A percentile compares a stretch with the other conserved stretches of the same genome.
phyloP scores from a whole-genome alignment of 2,329 filamentous ascomycete species.

The Fulvia fulva region DNA sequence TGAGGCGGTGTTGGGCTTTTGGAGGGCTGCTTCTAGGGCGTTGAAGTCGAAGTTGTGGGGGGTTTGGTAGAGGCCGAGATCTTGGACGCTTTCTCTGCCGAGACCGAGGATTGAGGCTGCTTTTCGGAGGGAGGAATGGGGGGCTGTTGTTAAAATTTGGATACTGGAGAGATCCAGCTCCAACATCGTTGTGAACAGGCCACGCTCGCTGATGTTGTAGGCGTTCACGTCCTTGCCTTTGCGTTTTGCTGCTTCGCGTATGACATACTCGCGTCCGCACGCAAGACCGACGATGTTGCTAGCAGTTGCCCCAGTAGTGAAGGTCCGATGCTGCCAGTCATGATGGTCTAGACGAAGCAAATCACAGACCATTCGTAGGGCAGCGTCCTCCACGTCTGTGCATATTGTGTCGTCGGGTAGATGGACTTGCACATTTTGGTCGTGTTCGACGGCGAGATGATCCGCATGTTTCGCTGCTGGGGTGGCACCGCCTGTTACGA shows the following conservation, averaged over 20 bases:
- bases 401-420: slow-evolving; percentile 69
- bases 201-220: slow-evolving; percentile 61
- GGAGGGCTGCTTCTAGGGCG: slow-evolving; percentile 54
- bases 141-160: slow-evolving; percentile 74
- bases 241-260: slow-evolving; percentile 44
- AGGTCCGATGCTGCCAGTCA: slow-evolving; percentile 68
- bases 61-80: slow-evolving; percentile 52
- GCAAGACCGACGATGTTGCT: slow-evolving; percentile 64
- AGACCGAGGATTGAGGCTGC: slow-evolving; percentile 78
- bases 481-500: slow-evolving; percentile 78
- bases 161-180: slow-evolving; percentile 62
- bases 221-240: slow-evolving; percentile 15
- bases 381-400: slow-evolving; percentile 70
- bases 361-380: slow-evolving; percentile 65
- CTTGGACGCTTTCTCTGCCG: slow-evolving; percentile 64
- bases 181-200: slow-evolving; percentile 63
- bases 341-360: slow-evolving; percentile 58
- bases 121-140: slow-evolving; percentile 80
- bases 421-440: slow-evolving; percentile 84
- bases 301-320: slow-evolving; percentile 70
- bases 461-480: slow-evolving; percentile 79
- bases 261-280: slow-evolving; percentile 65
- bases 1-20: slow-evolving; percentile 52
- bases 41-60: slow-evolving; percentile 69
- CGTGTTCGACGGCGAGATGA: slow-evolving; percentile 72